phyloP scores from a whole-genome alignment of 306 rosid genomes.

The Gillenia trifoliata region DNA sequence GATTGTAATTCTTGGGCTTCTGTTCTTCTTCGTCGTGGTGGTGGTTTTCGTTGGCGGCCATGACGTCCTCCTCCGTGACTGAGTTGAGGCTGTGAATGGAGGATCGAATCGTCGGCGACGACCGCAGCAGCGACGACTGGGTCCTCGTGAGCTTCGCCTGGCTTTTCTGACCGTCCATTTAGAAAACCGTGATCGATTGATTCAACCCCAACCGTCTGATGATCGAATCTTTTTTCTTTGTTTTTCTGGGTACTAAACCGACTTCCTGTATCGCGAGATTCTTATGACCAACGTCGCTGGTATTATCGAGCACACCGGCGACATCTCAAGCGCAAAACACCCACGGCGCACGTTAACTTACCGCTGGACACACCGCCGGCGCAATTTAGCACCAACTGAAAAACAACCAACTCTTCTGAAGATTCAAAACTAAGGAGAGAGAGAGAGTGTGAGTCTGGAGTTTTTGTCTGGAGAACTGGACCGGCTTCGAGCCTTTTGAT shows the following conservation, averaged over 20 bases:
- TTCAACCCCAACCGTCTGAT: slow-evolving; percentile 32
- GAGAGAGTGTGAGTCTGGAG: background rate
- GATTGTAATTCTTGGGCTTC: slow-evolving; percentile 26
- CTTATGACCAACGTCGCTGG: slow-evolving; percentile 24
- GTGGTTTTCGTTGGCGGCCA: slow-evolving; percentile 8
- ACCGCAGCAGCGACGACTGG: slow-evolving; percentile 79
- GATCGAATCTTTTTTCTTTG: slow-evolving; percentile 13
- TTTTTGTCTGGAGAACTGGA: slow-evolving; percentile 19
- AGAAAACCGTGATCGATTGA: background rate
- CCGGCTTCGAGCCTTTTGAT: slow-evolving; percentile 21
- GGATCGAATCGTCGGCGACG: slow-evolving; percentile 88
- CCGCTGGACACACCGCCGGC: background rate
- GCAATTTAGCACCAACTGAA: slow-evolving; percentile 15
- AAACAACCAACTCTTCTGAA: background rate
- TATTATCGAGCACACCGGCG: slow-evolving; percentile 28
- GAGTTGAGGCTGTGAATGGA: slow-evolving; percentile 85
- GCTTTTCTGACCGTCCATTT: slow-evolving; percentile 73
- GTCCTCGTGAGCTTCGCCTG: slow-evolving; percentile 76
- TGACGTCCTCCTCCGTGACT: slow-evolving; percentile 47
- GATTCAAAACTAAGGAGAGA: background rate
- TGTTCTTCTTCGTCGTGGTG: slow-evolving; percentile 39
- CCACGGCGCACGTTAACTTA: background rate
- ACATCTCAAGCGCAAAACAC: slow-evolving; percentile 36
- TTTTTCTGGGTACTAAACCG: background rate
- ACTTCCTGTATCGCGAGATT: slow-evolving; percentile 49